A percentile compares a stretch with the other conserved stretches of the same genome.
These are phyloP conservation scores for Millerozyma acaciae DNA, from an alignment of 805 yeast species.

Conservation along the genomic window DNA sequence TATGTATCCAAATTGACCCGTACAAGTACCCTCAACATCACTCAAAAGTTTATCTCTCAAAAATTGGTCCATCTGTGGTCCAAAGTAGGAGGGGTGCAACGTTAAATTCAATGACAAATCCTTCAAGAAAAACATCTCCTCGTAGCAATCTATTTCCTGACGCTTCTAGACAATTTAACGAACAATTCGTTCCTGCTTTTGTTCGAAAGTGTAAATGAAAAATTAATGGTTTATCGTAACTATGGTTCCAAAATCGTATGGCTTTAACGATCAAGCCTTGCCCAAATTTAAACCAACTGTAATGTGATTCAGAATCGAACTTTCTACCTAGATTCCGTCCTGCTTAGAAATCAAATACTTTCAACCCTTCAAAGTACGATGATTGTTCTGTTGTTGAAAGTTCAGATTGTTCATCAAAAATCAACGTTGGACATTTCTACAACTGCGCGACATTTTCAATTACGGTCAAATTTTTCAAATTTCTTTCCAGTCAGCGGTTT, in stretches of 20 bases:
- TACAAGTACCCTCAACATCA: slow-evolving; percentile 98
- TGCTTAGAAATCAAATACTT: no score
- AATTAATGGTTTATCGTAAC: slow-evolving; percentile 2
- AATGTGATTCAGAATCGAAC: no score
- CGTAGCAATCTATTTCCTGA: slow-evolving; percentile 1
- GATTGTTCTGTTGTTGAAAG: no score
- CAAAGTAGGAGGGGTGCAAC: slow-evolving; percentile 95
- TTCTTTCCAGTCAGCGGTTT: neutral
- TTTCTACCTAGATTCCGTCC: no score
- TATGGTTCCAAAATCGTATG: no score
- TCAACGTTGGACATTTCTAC: no score
- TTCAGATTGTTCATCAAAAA: no score
- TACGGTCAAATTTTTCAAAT: no score
- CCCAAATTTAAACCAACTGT: no score
- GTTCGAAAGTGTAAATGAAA: neutral
- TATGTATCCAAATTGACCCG: slow-evolving; percentile 97
- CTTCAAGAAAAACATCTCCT: slow-evolving; percentile 55
- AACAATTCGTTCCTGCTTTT: neutral
- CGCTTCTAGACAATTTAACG: neutral
- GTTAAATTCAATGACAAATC: slow-evolving; percentile 90
- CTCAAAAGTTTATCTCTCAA: slow-evolving; percentile 83
- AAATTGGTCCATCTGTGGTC: slow-evolving; percentile 95
- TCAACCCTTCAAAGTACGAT: no score
- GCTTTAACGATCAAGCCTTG: no score
- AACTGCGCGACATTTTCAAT: no score